A percentile compares a stretch with the other conserved stretches of the same genome.
These are phyloP conservation scores for Hypoxylon sp. DNA, from an alignment of 2,329 filamentous ascomycete genomes.

Conservation along the genomic window DNA sequence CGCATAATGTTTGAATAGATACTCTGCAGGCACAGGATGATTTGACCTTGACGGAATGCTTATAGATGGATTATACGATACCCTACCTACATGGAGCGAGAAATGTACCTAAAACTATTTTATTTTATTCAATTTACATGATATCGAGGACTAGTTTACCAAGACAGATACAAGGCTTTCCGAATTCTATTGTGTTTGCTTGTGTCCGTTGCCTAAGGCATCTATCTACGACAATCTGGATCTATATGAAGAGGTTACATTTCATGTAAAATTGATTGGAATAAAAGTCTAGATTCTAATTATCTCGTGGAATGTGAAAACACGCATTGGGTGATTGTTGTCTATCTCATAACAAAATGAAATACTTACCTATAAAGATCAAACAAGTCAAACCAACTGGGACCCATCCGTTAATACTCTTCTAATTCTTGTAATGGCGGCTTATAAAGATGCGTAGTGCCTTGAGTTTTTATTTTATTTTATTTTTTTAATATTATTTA, in stretches of 20 bases:
- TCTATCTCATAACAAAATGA: background rate
- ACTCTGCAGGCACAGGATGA: background rate
- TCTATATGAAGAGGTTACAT: background rate
- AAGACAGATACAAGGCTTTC: background rate
- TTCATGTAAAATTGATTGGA: background rate
- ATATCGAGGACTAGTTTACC: background rate
- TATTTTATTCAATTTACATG: background rate
- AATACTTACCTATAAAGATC: background rate
- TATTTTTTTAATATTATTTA: too few species aligned
- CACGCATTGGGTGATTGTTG: background rate
- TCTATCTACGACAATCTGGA: background rate
- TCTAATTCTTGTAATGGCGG: too few species aligned
- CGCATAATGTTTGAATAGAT: constrained; percentile 19
- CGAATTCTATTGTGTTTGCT: background rate
- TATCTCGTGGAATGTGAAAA: background rate
- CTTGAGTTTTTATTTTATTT: too few species aligned
- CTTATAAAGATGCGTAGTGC: too few species aligned
- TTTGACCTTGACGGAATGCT: background rate
- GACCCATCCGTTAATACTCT: too few species aligned
- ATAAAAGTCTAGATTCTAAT: background rate
- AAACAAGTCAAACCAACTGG: too few species aligned
- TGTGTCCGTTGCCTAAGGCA: background rate
- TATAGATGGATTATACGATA: constrained; percentile 14
- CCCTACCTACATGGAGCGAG: constrained; percentile 9
- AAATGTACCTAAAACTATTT: background rate